Evolutionary conservation across 768 basidiomycete genomes (phyloP), one percentile per base, ranked within the genome.

Genomic region (Naganishia friedmannii): DNA sequence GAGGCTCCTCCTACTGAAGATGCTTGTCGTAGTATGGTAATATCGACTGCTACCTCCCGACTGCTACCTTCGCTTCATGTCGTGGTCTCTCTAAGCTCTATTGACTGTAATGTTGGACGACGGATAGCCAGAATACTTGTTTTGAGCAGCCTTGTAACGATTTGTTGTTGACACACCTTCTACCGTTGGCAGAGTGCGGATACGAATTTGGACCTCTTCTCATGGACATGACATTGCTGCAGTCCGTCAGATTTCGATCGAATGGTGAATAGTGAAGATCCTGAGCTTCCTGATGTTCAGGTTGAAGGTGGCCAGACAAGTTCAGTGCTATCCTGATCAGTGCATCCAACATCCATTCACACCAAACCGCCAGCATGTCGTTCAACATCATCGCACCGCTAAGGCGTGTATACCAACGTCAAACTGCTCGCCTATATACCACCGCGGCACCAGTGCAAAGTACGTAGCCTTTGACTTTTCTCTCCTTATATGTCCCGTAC

Each of bases 141-240:
- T 58, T 58, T 58, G 57, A 23, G 57, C 28, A 9, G 12, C 23
- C 12, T 31, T 29, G 54, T 29, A n/a, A 17, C 29, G 15, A 7
- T 42, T 63, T 63, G 60, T 63, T 63, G 60, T 63, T 63, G 60
- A 63, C 46, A 46, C 60, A 63, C 60, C 42, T 26, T 63, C 60
- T 63, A 63, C 58, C 55, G 2, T 31, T 21, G 34, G n/a, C 9
- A 34, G 32, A 32, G n/a, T 58, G 60, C 60, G 60, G 60, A 63
- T 63, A 34, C 60, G 46, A n/a, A 39, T 26, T 46, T 29, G 1
- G 39, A 12, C 23, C 60, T 37, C 26, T 26, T 17, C 21, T 17
- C 2, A 12, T 29, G 60, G 60, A 63, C 60, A 63, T 29, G 12
- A 2, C 26, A 6, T 21, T 17, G 42, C 23, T 39, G 15, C 15